These are phyloP conservation scores for Zymoseptoria crescenta DNA, from an alignment of 2,329 filamentous ascomycete species.

Conservation along the genomic window DNA sequence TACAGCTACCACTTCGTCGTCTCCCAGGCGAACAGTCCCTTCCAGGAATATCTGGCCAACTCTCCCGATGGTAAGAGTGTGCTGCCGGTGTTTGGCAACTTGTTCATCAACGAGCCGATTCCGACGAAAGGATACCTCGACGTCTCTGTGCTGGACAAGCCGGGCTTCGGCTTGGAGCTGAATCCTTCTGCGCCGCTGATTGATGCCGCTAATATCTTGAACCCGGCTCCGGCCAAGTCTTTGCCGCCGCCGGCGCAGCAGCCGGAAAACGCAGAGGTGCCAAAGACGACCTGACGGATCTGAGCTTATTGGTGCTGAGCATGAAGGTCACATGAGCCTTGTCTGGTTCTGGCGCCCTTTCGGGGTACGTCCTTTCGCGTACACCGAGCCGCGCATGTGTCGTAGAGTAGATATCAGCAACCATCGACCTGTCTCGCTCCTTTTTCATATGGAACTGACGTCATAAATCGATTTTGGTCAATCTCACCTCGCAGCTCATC, in stretches of 20 bases:
- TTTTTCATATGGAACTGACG: background rate
- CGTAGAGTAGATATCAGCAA: background rate
- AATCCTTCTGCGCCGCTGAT: slow-evolving; percentile 77
- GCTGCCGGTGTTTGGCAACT: slow-evolving; percentile 81
- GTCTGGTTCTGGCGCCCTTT: too few relatives aligned
- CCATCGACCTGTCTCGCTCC: background rate
- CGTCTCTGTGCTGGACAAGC: slow-evolving; percentile 72
- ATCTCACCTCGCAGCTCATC: background rate
- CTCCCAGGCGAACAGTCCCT: slow-evolving; percentile 84
- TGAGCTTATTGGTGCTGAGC: too few relatives aligned
- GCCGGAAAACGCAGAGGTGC: slow-evolving; percentile 3
- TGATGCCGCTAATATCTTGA: slow-evolving; percentile 64
- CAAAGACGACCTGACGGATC: too few relatives aligned
- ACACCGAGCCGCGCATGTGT: background rate
- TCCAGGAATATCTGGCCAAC: slow-evolving; percentile 94
- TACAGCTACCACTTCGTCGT: slow-evolving; percentile 97
- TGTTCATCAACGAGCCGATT: slow-evolving; percentile 87
- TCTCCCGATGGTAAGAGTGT: slow-evolving; percentile 86
- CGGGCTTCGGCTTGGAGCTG: slow-evolving; percentile 81
- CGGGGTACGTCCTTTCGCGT: background rate
- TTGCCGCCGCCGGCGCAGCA: slow-evolving; percentile 25
- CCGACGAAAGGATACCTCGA: slow-evolving; percentile 75
- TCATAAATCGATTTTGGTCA: background rate
- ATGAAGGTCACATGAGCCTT: too few relatives aligned
- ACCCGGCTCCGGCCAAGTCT: slow-evolving; percentile 48